Conservation (phyloP, 345 rosid genomes). For the Corchorus olitorius region DNA sequence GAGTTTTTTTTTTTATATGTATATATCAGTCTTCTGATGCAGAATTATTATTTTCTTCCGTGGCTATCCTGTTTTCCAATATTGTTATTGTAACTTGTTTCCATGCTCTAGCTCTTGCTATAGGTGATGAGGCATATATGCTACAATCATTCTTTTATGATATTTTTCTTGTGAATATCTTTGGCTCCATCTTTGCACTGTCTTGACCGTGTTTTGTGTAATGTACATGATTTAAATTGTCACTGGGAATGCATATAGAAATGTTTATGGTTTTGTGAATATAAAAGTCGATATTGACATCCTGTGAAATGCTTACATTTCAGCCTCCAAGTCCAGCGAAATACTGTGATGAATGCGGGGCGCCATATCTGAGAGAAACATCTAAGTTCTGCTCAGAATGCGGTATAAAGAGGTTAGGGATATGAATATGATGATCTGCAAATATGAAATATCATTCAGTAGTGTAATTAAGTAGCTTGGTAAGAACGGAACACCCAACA, state of each 20-base stretch:
- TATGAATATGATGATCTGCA: conserved; percentile 41
- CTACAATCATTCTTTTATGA: too few relatives aligned
- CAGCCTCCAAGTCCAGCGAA: conserved; percentile 75
- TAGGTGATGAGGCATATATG: too few relatives aligned
- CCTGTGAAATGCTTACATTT: conserved; percentile 10
- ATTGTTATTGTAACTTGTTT: not conserved
- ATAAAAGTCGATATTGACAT: not conserved
- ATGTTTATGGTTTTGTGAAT: not conserved
- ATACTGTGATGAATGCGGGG: conserved; percentile 89
- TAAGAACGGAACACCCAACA: not conserved
- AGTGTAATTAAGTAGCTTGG: not conserved
- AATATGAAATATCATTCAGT: not conserved
- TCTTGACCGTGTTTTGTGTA: not conserved
- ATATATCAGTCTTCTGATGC: not conserved
- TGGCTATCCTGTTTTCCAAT: not conserved
- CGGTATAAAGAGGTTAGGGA: conserved; percentile 84
- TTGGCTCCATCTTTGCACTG: not conserved
- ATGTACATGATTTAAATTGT: not conserved
- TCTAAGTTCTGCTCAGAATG: conserved; percentile 96
- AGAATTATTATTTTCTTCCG: not conserved
- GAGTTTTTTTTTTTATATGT: conserved; percentile 22
- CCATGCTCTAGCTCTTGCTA: not conserved
- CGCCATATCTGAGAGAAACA: conserved; percentile 78
- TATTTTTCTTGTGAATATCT: not conserved
- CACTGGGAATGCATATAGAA: not conserved